Evolutionary conservation across 2,329 filamentous ascomycete species (phyloP), one percentile per base, ranked within the genome.

Genomic region (Monosporascus sp.): DNA sequence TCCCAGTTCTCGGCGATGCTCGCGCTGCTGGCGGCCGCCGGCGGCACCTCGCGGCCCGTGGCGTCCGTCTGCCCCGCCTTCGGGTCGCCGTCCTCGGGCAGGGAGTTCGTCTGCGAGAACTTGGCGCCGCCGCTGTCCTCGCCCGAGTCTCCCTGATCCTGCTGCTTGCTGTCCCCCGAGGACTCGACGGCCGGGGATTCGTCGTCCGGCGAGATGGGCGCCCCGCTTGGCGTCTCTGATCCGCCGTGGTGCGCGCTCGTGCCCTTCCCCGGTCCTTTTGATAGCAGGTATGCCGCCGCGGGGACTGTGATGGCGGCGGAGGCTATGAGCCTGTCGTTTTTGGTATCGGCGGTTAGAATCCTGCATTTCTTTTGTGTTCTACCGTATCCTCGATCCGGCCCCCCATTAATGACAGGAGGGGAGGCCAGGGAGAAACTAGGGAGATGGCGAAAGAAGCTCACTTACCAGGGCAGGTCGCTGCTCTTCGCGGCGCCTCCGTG

Each of bases 381-480:
- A 49, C 37, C 14, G 11, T 37, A 26, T 15, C 4, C 31, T 35
- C 11, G 11, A 35, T 1, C 9, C 31, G 3, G 0, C 31, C 11
- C 3, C 11, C 31, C 9, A 14, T 35, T 35, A 35, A 9, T 35
- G 31, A 5, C 31, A 14, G 31, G 31, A 31, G 31, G 11, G 31
- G 14, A 35, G 11, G 9, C 11, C 9, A 14, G 11, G 31, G 2
- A 5, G 31, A 14, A 31, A 35, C 11, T 35, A 14, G 31, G 31
- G 14, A 35, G 9, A 5, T 3, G 1, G 5, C 31, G 11, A 35
- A 4, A 35, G 31, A 35, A 35, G 31, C 11, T 35, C 11, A 35
- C 62, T 65, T 55, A 68, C 65, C 60, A 67, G n/a, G 65, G 65
- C 57, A 63, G 8, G 17, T 68, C 65, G 44, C 60, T 62, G 20